A percentile compares a stretch with the other conserved stretches of the same genome.
Evolutionary conservation across 441 rosid genomes (phyloP).

Genomic region (Euphorbia schlechtendalii): DNA sequence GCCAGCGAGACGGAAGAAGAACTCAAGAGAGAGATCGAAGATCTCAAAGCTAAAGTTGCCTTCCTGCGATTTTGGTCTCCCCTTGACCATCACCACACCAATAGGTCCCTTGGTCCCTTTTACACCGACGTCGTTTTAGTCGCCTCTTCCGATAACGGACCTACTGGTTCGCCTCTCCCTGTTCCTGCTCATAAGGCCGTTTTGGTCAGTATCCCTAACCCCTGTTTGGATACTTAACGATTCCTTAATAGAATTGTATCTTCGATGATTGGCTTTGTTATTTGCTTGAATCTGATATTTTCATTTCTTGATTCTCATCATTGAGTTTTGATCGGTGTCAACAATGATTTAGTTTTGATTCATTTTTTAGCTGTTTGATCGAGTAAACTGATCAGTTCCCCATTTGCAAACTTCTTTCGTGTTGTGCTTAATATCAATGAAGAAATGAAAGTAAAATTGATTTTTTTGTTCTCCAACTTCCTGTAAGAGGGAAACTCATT

Average conservation of each 20-base stretch:
- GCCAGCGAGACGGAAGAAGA: conserved; percentile 90
- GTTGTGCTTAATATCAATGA: background rate
- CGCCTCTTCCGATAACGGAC: conserved; percentile 38
- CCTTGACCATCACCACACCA: conserved; percentile 27
- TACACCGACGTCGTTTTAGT: conserved; percentile 72
- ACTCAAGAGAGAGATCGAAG: conserved; percentile 76
- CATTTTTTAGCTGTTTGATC: background rate
- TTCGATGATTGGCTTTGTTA: no score
- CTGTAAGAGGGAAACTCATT: background rate
- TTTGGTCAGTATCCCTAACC: conserved; percentile 40
- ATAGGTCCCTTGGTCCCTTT: conserved; percentile 20
- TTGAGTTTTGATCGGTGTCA: background rate
- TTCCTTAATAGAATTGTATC: no score
- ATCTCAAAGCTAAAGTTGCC: conserved; percentile 61
- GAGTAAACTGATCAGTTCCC: background rate
- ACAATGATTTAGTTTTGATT: background rate
- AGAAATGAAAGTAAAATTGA: background rate
- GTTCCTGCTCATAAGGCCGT: conserved; percentile 64
- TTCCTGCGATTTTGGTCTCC: conserved; percentile 58
- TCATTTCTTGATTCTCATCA: background rate
- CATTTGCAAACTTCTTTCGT: background rate
- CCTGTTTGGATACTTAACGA: background rate
- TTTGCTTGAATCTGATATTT: background rate
- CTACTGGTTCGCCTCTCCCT: conserved; percentile 36
- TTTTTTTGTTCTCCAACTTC: background rate